Conservation (phyloP, 2,329 filamentous ascomycete species). For the Hyphodiscus sp. region DNA sequence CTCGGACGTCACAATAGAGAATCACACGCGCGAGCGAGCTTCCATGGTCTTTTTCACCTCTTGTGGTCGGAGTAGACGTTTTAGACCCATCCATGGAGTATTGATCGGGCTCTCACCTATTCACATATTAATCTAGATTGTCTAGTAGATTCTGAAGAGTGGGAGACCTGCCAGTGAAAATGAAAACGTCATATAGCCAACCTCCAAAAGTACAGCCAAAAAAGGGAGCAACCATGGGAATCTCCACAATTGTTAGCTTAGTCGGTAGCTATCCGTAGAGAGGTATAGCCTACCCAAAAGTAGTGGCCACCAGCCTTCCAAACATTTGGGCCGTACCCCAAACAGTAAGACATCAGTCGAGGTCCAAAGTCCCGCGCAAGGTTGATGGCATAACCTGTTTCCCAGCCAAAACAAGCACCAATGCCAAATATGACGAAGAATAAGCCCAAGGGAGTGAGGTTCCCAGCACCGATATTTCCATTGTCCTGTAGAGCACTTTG, state of each 20-base stretch:
- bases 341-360: constrained; percentile 56
- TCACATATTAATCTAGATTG: too few relatives aligned
- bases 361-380: constrained; percentile 65
- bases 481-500: constrained; percentile 58
- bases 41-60: too few relatives aligned
- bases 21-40: too few relatives aligned
- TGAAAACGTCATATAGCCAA: constrained; percentile 60
- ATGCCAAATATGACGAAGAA: constrained; percentile 73
- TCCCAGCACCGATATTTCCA: constrained; percentile 44
- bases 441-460: constrained; percentile 51
- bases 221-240: constrained; percentile 69
- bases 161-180: constrained; percentile 28
- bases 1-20: too few relatives aligned
- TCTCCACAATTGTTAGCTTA: neutral
- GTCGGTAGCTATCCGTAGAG: too few relatives aligned
- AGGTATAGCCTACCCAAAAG: constrained; percentile 49
- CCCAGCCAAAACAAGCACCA: constrained; percentile 68
- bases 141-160: too few relatives aligned
- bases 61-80: too few relatives aligned
- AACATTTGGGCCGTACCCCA: constrained; percentile 63
- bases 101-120: too few relatives aligned
- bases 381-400: constrained; percentile 73
- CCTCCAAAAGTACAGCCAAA: constrained; percentile 57
- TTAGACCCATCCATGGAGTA: too few relatives aligned
- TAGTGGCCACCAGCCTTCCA: constrained; percentile 64